Evolutionary conservation across 164 flowering plant genomes (phyloP).

Genomic region (Berberis vulgaris): DNA sequence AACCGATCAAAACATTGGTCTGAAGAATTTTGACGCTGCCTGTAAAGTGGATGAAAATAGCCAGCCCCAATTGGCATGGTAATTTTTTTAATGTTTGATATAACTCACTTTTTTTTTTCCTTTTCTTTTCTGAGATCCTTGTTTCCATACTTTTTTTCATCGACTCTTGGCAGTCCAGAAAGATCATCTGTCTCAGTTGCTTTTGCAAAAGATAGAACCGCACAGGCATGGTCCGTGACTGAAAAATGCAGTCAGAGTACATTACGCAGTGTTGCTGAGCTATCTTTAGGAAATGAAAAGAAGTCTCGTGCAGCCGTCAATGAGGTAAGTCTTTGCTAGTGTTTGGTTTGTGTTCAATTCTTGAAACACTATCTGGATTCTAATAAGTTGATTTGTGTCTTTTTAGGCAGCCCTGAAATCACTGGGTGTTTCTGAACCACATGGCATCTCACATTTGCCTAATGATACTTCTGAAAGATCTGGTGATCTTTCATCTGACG

Average conservation of each 20-base stretch:
- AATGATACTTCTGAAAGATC: conserved; percentile 26
- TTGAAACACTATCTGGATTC: not conserved
- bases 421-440: conserved; percentile 40
- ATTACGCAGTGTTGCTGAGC: conserved; percentile 63
- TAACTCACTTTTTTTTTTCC: not conserved
- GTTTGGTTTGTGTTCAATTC: not conserved
- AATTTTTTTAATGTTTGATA: conserved; percentile 7
- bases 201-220: conserved; percentile 19
- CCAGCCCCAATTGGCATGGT: conserved; percentile 30
- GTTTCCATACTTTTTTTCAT: not conserved
- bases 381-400: not conserved
- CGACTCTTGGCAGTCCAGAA: conserved; percentile 19
- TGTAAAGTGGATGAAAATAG: conserved; percentile 23
- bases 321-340: conserved; percentile 41
- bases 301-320: conserved; percentile 35
- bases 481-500: conserved; percentile 18
- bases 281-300: conserved; percentile 43
- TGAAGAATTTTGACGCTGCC: conserved; percentile 24
- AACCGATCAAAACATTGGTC: conserved; percentile 16
- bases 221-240: conserved; percentile 23
- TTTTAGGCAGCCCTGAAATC: conserved; percentile 71
- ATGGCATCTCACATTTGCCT: conserved; percentile 18
- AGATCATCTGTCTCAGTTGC: conserved; percentile 15
- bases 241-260: conserved; percentile 41
- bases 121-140: not conserved